A percentile compares a stretch with the other conserved stretches of the same genome.
These are phyloP conservation scores for Botrytis squamosa DNA, from an alignment of 2,329 filamentous ascomycete genomes.

Conservation along the genomic window DNA sequence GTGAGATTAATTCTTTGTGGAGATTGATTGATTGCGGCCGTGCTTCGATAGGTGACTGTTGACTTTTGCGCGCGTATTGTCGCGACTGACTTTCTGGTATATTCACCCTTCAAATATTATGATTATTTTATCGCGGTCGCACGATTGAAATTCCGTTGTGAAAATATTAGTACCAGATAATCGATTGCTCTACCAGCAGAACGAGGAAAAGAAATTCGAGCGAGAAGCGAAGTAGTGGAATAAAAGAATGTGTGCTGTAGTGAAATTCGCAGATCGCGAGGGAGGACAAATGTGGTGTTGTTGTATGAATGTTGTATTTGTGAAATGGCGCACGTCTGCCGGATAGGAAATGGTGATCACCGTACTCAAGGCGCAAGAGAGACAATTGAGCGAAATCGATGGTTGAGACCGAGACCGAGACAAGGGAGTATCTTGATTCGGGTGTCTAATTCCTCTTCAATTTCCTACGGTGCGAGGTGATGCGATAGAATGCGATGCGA, in stretches of 20 bases:
- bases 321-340: constrained; percentile 16
- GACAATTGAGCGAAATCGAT: background rate
- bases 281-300: background rate
- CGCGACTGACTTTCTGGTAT: constrained; percentile 2
- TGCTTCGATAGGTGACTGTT: background rate
- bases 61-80: constrained; percentile 17
- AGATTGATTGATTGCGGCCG: constrained; percentile 12
- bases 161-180: background rate
- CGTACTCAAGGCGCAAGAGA: constrained; percentile 7
- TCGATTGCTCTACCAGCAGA: background rate
- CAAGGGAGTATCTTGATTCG: background rate
- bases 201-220: background rate
- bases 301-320: constrained; percentile 2
- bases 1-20: constrained; percentile 16
- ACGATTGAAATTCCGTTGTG: background rate
- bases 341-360: constrained; percentile 4
- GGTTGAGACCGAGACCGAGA: background rate
- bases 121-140: background rate
- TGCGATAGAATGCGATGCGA: background rate
- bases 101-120: constrained; percentile 4
- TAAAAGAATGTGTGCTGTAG: constrained; percentile 15
- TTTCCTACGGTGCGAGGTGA: background rate
- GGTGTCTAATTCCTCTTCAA: background rate
- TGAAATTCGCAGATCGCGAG: background rate
- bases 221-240: background rate